Evolutionary conservation across 768 basidiomycete species (phyloP), one percentile per base, ranked within the genome.

Genomic region (Mrakia blollopis): DNA sequence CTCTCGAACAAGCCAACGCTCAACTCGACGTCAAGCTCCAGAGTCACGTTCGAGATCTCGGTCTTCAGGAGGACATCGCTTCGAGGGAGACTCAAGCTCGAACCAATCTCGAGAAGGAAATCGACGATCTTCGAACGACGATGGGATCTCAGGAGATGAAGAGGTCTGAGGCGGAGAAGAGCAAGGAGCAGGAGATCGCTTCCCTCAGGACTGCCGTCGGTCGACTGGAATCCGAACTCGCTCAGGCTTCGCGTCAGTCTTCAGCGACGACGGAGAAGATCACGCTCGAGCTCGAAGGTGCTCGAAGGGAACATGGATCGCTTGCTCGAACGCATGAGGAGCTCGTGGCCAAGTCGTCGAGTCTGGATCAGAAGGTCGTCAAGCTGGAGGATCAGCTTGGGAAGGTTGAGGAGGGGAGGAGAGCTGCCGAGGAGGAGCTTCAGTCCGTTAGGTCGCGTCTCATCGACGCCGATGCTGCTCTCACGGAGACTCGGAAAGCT

Each of bases 61-160:
- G 85, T 2, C 81, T 84, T 14, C 80, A 81, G 30, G 50, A 75
- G 35, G 80, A 80, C 25, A 61, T 79, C 3, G 62, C 72, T 8
- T 72, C 74, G 28, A 72, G 81, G 18, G 85, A 85, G 37, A 61
- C 73, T n/a, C 30, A 68, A 23, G 77, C 77, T 3, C 54, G 77
- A 21, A 35, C 52, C 57, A 91, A 90, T 80, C 85, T 96, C 3
- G 89, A 92, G 80, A 87, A 86, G 57, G 95, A 97, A 83, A 85
- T 97, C 16, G 94, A 96, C 80, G 91, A 92, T 78, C 86, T 98
- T 11, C 90, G 94, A 10, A 85, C 88, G n/a, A 91, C 92, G 1
- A 97, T 94, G 83, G 88, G 90, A 0, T 90, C 89, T 35, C 94
- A 98, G 82, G 94, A 94, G 80, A 91, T 88, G 13, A 90, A 90